Evolutionary conservation across 2,329 filamentous ascomycete genomes (phyloP).

Genomic region (Aspergillus sojae): DNA sequence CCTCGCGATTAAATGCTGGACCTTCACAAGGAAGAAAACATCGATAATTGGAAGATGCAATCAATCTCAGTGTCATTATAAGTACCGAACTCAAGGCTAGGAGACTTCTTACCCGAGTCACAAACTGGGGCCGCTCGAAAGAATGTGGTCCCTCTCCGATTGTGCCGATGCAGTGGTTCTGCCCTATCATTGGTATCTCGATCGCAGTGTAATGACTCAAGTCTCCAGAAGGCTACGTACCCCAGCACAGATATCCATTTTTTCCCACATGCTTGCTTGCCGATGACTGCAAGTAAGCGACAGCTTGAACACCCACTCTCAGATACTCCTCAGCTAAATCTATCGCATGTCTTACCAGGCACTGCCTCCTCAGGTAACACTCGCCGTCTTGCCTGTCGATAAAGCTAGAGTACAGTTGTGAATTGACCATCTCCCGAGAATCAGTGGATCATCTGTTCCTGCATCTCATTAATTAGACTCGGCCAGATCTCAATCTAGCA

Average conservation of each 20-base stretch:
- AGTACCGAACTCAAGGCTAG: background rate
- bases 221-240: slow-evolving; percentile 5
- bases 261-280: background rate
- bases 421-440: slow-evolving; percentile 1
- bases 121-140: background rate
- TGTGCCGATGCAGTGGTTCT: background rate
- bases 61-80: background rate
- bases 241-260: background rate
- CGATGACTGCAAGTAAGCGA: background rate
- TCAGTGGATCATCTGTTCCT: slow-evolving; percentile 18
- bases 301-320: background rate
- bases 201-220: background rate
- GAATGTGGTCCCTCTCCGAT: background rate
- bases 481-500: slow-evolving; percentile 17
- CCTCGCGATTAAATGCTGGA: background rate
- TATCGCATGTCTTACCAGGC: background rate
- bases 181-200: slow-evolving; percentile 6
- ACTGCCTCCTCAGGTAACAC: background rate
- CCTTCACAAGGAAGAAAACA: background rate
- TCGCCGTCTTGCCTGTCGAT: background rate
- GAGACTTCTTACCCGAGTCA: slow-evolving; percentile 4
- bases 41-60: background rate
- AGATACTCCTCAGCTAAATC: background rate
- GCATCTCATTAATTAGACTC: slow-evolving; percentile 17
- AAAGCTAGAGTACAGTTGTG: background rate